phyloP scores from a whole-genome alignment of 495 filamentous ascomycete genomes.

The Antarctomyces pellizariae region DNA sequence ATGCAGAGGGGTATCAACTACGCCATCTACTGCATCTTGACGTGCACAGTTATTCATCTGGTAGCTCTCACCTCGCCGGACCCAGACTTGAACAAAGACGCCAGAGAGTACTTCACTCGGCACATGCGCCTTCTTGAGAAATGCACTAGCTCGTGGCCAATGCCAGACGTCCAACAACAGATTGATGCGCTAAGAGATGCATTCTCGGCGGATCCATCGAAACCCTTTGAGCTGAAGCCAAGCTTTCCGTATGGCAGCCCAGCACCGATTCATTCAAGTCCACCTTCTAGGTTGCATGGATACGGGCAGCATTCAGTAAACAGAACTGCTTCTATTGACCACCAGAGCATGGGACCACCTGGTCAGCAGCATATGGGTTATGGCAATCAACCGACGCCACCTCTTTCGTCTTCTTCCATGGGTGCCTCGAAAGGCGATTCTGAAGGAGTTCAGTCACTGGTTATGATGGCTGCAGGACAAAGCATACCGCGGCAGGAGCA shows the following conservation, averaged over 20 bases:
- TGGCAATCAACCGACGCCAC: conserved; percentile 52
- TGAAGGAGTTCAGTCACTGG: conserved; percentile 52
- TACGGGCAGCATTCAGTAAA: conserved; percentile 18
- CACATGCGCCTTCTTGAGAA: conserved; percentile 91
- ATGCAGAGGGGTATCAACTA: conserved; percentile 95
- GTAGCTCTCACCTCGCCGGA: conserved; percentile 91
- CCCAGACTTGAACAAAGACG: conserved; percentile 63
- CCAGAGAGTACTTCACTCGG: conserved; percentile 74
- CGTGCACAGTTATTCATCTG: conserved; percentile 86
- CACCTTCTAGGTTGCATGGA: conserved; percentile 23
- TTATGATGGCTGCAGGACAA: conserved; percentile 44
- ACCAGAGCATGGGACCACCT: conserved; percentile 20
- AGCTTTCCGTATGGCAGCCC: conserved; percentile 78
- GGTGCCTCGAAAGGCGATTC: conserved; percentile 56
- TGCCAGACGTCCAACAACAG: conserved; percentile 79
- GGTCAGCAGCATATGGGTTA: conserved; percentile 42
- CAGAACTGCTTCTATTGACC: conserved; percentile 18
- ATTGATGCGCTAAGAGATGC: conserved; percentile 78
- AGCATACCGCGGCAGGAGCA: conserved; percentile 15
- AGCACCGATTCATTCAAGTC: conserved; percentile 30
- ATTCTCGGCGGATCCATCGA: conserved; percentile 69
- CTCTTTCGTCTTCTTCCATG: conserved; percentile 49
- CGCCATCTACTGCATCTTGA: conserved; percentile 77
- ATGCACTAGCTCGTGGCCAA: conserved; percentile 65
- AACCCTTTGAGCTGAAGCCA: conserved; percentile 72